A percentile compares a stretch with the other conserved stretches of the same genome.
phyloP scores from a whole-genome alignment of 2,329 filamentous ascomycete species.

The Penicillium brevicompactum region DNA sequence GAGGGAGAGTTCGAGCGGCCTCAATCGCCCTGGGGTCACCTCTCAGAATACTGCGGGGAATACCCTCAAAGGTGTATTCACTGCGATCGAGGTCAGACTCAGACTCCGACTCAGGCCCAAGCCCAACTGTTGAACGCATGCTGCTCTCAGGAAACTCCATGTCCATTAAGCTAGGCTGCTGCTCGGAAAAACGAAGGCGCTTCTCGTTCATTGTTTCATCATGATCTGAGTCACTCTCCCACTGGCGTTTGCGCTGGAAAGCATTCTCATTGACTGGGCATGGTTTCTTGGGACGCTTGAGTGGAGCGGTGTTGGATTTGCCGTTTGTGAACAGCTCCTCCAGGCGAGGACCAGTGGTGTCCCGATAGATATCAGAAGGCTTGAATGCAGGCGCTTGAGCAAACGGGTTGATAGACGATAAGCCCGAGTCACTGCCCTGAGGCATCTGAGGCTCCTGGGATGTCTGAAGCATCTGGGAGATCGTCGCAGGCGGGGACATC shows the following conservation, averaged over 20 bases:
- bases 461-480: too few relatives aligned
- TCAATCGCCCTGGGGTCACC: too few relatives aligned
- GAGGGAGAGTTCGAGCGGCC: too few relatives aligned
- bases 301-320: conserved; percentile 29
- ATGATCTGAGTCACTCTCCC: conserved; percentile 33
- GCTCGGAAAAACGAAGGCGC: conserved; percentile 14
- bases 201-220: conserved; percentile 25
- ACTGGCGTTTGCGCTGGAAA: conserved; percentile 30
- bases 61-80: too few relatives aligned
- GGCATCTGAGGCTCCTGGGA: neutral
- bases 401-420: conserved; percentile 44
- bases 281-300: conserved; percentile 28
- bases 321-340: conserved; percentile 23
- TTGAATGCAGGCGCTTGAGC: conserved; percentile 33
- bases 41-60: too few relatives aligned
- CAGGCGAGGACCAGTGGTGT: conserved; percentile 22
- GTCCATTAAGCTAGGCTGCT: neutral
- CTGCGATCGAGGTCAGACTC: too few relatives aligned
- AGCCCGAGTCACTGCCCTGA: conserved; percentile 36
- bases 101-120: too few relatives aligned
- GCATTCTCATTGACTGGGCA: conserved; percentile 26
- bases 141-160: neutral
- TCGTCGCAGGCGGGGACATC: too few relatives aligned
- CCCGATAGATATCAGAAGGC: conserved; percentile 24
- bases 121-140: neutral